These are phyloP conservation scores for Colletotrichum tanaceti DNA, from an alignment of 2,329 filamentous ascomycete genomes.

Conservation along the genomic window DNA sequence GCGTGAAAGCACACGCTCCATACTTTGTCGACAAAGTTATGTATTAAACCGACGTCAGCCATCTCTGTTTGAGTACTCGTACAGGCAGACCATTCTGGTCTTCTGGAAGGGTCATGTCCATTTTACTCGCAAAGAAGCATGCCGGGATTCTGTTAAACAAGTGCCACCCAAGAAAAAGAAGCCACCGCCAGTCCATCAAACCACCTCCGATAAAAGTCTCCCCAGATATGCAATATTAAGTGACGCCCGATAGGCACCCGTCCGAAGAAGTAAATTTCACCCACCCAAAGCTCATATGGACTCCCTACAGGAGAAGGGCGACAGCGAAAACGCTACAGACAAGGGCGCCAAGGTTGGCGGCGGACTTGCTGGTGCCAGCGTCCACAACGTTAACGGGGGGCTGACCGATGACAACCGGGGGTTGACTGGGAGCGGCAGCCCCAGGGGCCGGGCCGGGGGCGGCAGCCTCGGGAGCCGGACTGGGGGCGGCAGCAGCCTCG, in stretches of 20 bases:
- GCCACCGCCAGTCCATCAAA: neutral
- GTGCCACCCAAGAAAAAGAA: too few relatives aligned
- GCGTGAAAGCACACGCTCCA: neutral
- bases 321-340: conserved; percentile 33
- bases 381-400: neutral
- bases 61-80: too few relatives aligned
- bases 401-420: too few relatives aligned
- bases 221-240: conserved; percentile 9
- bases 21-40: too few relatives aligned
- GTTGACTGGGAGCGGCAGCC: neutral
- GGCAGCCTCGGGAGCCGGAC: too few relatives aligned
- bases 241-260: conserved; percentile 1
- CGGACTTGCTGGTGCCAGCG: conserved; percentile 38
- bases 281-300: conserved; percentile 16
- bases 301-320: conserved; percentile 35
- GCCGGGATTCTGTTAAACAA: too few relatives aligned
- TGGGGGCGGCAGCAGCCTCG: too few relatives aligned
- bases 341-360: conserved; percentile 38
- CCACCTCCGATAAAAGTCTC: conserved; percentile 15
- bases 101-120: too few relatives aligned
- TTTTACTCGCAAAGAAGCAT: too few relatives aligned
- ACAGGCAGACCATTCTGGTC: too few relatives aligned
- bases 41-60: too few relatives aligned
- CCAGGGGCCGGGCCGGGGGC: too few relatives aligned
- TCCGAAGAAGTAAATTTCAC: conserved; percentile 17